Evolutionary conservation across 2,329 filamentous ascomycete species (phyloP).

Genomic region (Aspergillus alliaceus): DNA sequence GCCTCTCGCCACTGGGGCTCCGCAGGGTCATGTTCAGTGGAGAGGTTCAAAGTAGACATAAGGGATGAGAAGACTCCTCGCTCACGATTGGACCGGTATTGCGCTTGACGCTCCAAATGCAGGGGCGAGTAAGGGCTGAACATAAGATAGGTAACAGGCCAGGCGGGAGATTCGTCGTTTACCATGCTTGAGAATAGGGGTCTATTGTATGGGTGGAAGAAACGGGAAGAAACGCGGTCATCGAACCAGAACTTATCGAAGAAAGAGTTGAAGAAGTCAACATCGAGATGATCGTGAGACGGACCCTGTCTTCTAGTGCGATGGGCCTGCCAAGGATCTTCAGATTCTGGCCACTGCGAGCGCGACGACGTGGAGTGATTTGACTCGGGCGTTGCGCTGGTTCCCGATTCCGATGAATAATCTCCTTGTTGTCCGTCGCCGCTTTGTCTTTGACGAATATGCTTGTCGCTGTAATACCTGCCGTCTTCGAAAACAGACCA

Average conservation of each 20-base stretch:
- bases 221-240: slow-evolving; percentile 29
- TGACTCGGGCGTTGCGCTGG: slow-evolving; percentile 1
- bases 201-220: slow-evolving; percentile 28
- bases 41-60: slow-evolving; percentile 31
- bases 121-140: slow-evolving; percentile 57
- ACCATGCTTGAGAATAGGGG: slow-evolving; percentile 32
- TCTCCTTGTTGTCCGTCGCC: slow-evolving; percentile 4
- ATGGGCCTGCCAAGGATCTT: slow-evolving; percentile 27
- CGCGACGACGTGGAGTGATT: slow-evolving; percentile 1
- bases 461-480: slow-evolving; percentile 23
- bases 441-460: slow-evolving; percentile 17
- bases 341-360: slow-evolving; percentile 16
- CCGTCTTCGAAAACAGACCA: slow-evolving; percentile 39
- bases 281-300: slow-evolving; percentile 27
- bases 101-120: slow-evolving; percentile 50
- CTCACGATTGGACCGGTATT: slow-evolving; percentile 26
- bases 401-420: slow-evolving; percentile 3
- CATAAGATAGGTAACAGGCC: slow-evolving; percentile 46
- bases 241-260: slow-evolving; percentile 35
- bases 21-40: slow-evolving; percentile 33
- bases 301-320: slow-evolving; percentile 15
- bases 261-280: slow-evolving; percentile 38
- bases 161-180: slow-evolving; percentile 36
- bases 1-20: slow-evolving; percentile 55
- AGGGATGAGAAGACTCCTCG: slow-evolving; percentile 35